phyloP scores from a whole-genome alignment of 305 asterid species.

The Plantago lanceolata region DNA sequence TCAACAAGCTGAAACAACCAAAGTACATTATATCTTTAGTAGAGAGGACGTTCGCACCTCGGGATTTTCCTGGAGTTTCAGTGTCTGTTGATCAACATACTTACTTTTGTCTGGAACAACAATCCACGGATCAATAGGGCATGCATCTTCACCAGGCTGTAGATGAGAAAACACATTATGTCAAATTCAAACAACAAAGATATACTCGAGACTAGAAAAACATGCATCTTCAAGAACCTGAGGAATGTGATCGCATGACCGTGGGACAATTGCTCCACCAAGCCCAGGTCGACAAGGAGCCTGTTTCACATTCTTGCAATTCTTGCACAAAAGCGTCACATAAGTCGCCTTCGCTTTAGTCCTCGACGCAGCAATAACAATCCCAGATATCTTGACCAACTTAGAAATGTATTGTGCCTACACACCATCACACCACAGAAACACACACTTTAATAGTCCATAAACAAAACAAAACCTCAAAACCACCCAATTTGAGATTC shows the following conservation, averaged over 20 bases:
- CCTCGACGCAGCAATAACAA: conserved; percentile 96
- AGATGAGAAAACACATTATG: conserved; percentile 18
- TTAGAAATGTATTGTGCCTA: conserved; percentile 92
- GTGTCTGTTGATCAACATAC: conserved; percentile 92
- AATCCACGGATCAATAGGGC: conserved; percentile 92
- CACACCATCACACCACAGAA: conserved; percentile 16
- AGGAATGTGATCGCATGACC: conserved; percentile 27
- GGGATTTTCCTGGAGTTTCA: conserved; percentile 90
- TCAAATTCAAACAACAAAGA: conserved; percentile 7
- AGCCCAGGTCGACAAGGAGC: conserved; percentile 98
- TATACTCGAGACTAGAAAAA: background rate
- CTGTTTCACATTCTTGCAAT: conserved; percentile 79
- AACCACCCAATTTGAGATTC: conserved; percentile 5
- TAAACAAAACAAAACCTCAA: background rate
- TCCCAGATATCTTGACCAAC: conserved; percentile 88
- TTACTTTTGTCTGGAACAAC: conserved; percentile 92
- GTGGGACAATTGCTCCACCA: conserved; percentile 95
- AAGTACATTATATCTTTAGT: conserved; percentile 9
- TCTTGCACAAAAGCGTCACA: conserved; percentile 82
- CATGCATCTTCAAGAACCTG: conserved; percentile 11
- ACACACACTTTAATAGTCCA: background rate
- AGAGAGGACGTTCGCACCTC: conserved; percentile 48
- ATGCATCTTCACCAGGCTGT: conserved; percentile 80
- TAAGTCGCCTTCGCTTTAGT: conserved; percentile 97
- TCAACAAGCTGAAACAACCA: background rate